phyloP scores from a whole-genome alignment of 257 asterid species.

The Handroanthus guayacan region DNA sequence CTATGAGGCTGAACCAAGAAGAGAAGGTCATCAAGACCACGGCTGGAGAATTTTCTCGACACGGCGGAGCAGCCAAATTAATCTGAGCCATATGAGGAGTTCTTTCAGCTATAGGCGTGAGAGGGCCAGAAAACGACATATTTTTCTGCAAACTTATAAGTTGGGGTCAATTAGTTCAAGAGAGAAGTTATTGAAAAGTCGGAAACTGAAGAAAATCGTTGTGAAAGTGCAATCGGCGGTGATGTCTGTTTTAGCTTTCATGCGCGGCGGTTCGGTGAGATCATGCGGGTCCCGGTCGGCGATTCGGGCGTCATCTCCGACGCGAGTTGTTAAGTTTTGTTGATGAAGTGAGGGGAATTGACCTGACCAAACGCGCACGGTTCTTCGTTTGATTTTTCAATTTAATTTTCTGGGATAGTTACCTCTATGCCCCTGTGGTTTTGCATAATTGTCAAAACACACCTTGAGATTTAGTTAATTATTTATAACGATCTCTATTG shows the following conservation, averaged over 20 bases:
- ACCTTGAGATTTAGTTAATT: no score
- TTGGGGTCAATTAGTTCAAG: slow-evolving; percentile 36
- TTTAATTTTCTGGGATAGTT: not conserved
- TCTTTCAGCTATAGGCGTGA: slow-evolving; percentile 55
- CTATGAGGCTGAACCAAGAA: not conserved
- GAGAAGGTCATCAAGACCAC: slow-evolving; percentile 25
- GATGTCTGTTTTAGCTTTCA: slow-evolving; percentile 44
- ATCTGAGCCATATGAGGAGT: slow-evolving; percentile 39
- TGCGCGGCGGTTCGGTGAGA: slow-evolving; percentile 48
- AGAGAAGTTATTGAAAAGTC: slow-evolving; percentile 32
- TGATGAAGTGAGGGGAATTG: slow-evolving; percentile 2
- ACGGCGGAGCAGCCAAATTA: slow-evolving; percentile 39
- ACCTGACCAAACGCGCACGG: not conserved
- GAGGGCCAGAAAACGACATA: slow-evolving; percentile 55
- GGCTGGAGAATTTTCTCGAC: slow-evolving; percentile 51
- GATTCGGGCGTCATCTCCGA: slow-evolving; percentile 48
- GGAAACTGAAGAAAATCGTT: slow-evolving; percentile 50
- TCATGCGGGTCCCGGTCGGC: slow-evolving; percentile 49
- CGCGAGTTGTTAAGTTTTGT: slow-evolving; percentile 42
- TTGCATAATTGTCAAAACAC: no score
- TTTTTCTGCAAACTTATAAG: slow-evolving; percentile 63
- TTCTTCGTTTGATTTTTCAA: not conserved
- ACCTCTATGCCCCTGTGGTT: no score
- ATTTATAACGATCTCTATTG: no score
- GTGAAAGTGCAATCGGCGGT: slow-evolving; percentile 48